phyloP scores from a whole-genome alignment of 2,329 filamentous ascomycete species.

The Aspergillus sp. region DNA sequence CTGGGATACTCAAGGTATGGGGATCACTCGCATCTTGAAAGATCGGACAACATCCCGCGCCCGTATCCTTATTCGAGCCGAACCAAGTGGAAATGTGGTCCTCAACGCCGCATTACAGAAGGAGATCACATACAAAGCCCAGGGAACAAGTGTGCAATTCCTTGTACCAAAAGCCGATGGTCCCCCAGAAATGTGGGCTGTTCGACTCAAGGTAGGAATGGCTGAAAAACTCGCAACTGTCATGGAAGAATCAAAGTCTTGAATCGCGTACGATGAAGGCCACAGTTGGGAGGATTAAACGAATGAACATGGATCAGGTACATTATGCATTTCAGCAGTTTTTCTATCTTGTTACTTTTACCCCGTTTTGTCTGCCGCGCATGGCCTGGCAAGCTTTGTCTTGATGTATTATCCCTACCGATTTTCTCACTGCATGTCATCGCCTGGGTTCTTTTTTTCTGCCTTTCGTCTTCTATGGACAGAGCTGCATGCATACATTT shows the following conservation, averaged over 20 bases:
- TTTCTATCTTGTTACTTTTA: conserved; percentile 9
- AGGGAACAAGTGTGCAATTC: conserved; percentile 51
- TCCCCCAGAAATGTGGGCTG: conserved; percentile 69
- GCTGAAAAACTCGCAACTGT: conserved; percentile 18
- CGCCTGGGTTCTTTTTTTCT: conserved; percentile 15
- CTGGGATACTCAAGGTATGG: conserved; percentile 74
- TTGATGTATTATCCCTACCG: conserved; percentile 14
- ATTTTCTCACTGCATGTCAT: conserved; percentile 5
- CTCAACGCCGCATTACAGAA: conserved; percentile 71
- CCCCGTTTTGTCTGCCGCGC: not conserved
- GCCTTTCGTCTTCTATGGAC: conserved; percentile 1
- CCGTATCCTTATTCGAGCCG: conserved; percentile 73
- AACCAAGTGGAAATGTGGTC: conserved; percentile 73
- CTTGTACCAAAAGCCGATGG: conserved; percentile 61
- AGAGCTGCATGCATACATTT: conserved; percentile 17
- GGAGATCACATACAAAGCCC: conserved; percentile 65
- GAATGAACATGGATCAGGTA: conserved; percentile 19
- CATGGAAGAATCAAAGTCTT: conserved; percentile 30
- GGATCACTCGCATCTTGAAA: conserved; percentile 72
- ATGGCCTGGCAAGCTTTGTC: conserved; percentile 25
- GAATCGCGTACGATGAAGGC: not conserved
- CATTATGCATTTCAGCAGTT: conserved; percentile 21
- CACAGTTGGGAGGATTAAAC: conserved; percentile 7
- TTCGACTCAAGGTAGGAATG: conserved; percentile 64
- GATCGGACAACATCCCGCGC: conserved; percentile 70